Evolutionary conservation across 495 filamentous ascomycete species (phyloP).

Genomic region (Lasiosphaeria hispida): DNA sequence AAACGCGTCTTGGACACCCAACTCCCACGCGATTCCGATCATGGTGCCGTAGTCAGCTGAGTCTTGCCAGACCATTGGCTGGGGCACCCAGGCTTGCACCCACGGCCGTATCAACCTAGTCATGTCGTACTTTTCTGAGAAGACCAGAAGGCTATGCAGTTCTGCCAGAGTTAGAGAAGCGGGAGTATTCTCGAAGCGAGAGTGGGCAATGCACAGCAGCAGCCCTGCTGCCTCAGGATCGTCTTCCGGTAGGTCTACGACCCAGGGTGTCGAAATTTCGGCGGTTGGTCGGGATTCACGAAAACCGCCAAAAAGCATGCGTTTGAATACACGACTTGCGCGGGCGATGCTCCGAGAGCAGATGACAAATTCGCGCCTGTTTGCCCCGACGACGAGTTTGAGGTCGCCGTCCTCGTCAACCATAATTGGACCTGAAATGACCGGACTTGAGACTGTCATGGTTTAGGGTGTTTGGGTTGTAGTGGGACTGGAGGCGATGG

Average conservation of each 20-base stretch:
- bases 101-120: not conserved
- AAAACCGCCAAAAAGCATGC: not conserved
- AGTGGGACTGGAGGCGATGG: too few relatives aligned
- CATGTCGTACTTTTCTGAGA: constrained; percentile 6
- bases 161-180: not conserved
- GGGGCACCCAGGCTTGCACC: not conserved
- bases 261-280: not conserved
- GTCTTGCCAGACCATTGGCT: too few relatives aligned
- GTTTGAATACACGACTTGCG: not conserved
- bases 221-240: not conserved
- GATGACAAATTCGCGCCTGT: not conserved
- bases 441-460: too few relatives aligned
- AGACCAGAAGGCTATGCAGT: not conserved
- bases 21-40: too few relatives aligned
- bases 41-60: too few relatives aligned
- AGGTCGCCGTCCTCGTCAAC: constrained; percentile 13
- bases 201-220: not conserved
- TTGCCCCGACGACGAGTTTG: not conserved
- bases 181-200: not conserved
- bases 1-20: too few relatives aligned
- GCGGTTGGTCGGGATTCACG: not conserved
- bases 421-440: too few relatives aligned
- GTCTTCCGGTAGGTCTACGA: not conserved
- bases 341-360: not conserved
- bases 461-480: too few relatives aligned